A percentile compares a stretch with the other conserved stretches of the same genome.
Evolutionary conservation across 129 eudicot genomes (phyloP).

Genomic region (Flaveria robusta): DNA sequence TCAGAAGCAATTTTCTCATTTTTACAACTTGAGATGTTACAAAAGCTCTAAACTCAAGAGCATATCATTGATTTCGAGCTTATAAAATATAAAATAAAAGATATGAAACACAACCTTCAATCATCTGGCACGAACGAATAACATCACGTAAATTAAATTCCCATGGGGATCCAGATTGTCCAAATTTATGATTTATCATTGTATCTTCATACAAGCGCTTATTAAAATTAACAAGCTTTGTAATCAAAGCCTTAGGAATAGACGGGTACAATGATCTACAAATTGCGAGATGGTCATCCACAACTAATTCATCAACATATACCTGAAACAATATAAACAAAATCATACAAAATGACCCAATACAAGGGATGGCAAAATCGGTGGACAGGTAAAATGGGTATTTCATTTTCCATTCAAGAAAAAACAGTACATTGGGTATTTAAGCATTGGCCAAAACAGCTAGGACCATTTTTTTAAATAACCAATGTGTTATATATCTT

Average conservation of each 20-base stretch:
- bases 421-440: too few species aligned
- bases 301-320: slow-evolving; percentile 85
- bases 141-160: slow-evolving; percentile 95
- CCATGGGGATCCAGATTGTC: slow-evolving; percentile 97
- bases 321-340: slow-evolving; percentile 51
- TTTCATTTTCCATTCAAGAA: too few species aligned
- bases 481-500: not conserved
- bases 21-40: not conserved
- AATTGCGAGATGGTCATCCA: slow-evolving; percentile 71
- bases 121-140: slow-evolving; percentile 83
- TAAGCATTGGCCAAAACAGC: too few species aligned
- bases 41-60: not conserved
- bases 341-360: slow-evolving; percentile 2
- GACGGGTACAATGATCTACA: slow-evolving; percentile 70
- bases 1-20: not conserved
- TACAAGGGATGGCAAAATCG: not conserved
- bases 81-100: not conserved
- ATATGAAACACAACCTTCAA: slow-evolving; percentile 49
- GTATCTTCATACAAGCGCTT: slow-evolving; percentile 74
- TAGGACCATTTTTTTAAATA: not conserved
- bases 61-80: not conserved
- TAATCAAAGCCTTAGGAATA: slow-evolving; percentile 49
- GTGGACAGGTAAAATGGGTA: not conserved
- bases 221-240: slow-evolving; percentile 65
- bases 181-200: slow-evolving; percentile 71